These are phyloP conservation scores for Irpex sp. DNA, from an alignment of 1,284 basidiomycete genomes.

Conservation along the genomic window DNA sequence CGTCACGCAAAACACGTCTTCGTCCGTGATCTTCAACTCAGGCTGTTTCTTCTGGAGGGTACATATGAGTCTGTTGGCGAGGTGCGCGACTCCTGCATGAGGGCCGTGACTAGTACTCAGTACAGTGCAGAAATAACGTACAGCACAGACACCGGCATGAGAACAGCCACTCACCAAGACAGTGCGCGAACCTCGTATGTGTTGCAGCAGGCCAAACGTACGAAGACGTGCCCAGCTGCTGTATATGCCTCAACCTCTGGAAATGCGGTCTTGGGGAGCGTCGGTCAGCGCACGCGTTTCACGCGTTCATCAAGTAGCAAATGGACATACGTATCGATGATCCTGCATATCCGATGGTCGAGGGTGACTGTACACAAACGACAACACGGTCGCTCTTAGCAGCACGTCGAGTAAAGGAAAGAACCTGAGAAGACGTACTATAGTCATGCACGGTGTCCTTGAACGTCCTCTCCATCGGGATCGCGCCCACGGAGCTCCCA, in stretches of 20 bases:
- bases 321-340: conserved; percentile 39
- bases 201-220: conserved; percentile 73
- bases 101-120: not conserved
- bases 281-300: conserved; percentile 3
- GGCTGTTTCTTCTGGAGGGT: conserved; percentile 59
- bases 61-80: conserved; percentile 57
- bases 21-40: conserved; percentile 57
- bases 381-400: not conserved
- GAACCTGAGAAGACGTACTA: conserved; percentile 30
- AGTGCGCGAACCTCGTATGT: conserved; percentile 80
- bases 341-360: conserved; percentile 32
- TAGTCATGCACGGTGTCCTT: conserved; percentile 48
- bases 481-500: not conserved
- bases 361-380: conserved; percentile 30
- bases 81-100: conserved; percentile 61
- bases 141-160: not conserved
- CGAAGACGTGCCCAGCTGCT: conserved; percentile 73
- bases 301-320: not conserved
- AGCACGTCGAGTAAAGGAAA: not conserved
- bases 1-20: conserved; percentile 65
- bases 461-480: conserved; percentile 19
- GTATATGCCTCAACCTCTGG: conserved; percentile 68
- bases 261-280: conserved; percentile 55
- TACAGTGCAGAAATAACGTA: not conserved
- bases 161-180: conserved; percentile 47